A percentile compares a stretch with the other conserved stretches of the same genome.
Conservation (phyloP, 805 yeast species). For the Teunomyces pallodes region DNA sequence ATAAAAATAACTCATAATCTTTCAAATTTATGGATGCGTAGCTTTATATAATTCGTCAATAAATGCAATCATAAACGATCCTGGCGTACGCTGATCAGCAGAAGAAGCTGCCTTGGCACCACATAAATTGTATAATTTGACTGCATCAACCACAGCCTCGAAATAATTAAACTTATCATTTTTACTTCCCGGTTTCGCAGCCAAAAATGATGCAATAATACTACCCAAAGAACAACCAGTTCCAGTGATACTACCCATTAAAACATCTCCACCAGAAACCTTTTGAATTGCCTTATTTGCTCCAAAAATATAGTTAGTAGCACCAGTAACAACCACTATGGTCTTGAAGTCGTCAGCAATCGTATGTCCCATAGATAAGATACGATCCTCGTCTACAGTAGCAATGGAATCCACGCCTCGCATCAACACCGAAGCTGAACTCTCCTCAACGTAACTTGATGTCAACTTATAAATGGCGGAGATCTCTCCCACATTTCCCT, state of each 20-base stretch:
- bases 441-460: slow-evolving; percentile 12
- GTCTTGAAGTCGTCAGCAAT: slow-evolving; percentile 53
- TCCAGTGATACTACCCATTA: slow-evolving; percentile 74
- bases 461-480: slow-evolving; percentile 49
- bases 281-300: slow-evolving; percentile 13
- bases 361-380: slow-evolving; percentile 41
- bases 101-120: slow-evolving; percentile 51
- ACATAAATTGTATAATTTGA: slow-evolving; percentile 56
- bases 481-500: slow-evolving; percentile 87
- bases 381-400: slow-evolving; percentile 16
- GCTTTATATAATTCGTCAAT: slow-evolving; percentile 37
- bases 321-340: slow-evolving; percentile 73
- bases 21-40: background rate
- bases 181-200: slow-evolving; percentile 36
- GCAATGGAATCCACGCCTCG: slow-evolving; percentile 67
- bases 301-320: slow-evolving; percentile 25
- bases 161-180: slow-evolving; percentile 25
- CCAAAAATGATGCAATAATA: slow-evolving; percentile 57
- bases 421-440: slow-evolving; percentile 35
- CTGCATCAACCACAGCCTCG: slow-evolving; percentile 53
- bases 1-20: background rate
- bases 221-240: slow-evolving; percentile 84
- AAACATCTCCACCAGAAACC: slow-evolving; percentile 55
- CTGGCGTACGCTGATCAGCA: slow-evolving; percentile 44
- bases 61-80: slow-evolving; percentile 48